phyloP scores from a whole-genome alignment of 345 rosid species.

The Citrus unshiu region DNA sequence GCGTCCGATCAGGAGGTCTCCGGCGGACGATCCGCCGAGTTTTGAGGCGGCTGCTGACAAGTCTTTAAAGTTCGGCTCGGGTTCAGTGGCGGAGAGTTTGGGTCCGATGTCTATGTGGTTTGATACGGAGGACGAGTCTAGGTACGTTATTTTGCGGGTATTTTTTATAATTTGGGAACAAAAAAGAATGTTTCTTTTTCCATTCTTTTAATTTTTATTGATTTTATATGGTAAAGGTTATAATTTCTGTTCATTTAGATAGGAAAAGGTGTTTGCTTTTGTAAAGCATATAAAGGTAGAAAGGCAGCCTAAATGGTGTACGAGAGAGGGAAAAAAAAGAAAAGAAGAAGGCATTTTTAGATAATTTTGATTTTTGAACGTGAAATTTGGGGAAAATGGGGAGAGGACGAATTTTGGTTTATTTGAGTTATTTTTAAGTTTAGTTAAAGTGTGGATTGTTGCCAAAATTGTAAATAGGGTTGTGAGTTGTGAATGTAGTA shows the following conservation, averaged over 20 bases:
- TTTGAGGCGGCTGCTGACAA: neutral
- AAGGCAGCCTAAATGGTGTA: neutral
- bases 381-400: neutral
- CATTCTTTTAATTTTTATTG: too few species aligned
- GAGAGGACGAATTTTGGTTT: neutral
- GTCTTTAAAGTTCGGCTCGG: neutral
- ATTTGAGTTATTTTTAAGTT: neutral
- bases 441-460: neutral
- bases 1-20: constrained; percentile 13
- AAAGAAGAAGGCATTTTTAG: neutral
- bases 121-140: constrained; percentile 2
- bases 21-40: neutral
- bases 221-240: neutral
- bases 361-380: neutral
- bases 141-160: neutral
- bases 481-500: neutral
- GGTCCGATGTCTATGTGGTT: neutral
- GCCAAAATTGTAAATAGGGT: neutral
- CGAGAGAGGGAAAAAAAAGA: too few species aligned
- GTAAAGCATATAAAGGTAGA: neutral
- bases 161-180: neutral
- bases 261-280: neutral
- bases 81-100: neutral
- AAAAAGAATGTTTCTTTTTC: too few species aligned
- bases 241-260: neutral